Percentiles rank a stretch among this genome's conserved stretches.
phyloP scores from a whole-genome alignment of 331 rosid species.

The Malus hybrid region DNA sequence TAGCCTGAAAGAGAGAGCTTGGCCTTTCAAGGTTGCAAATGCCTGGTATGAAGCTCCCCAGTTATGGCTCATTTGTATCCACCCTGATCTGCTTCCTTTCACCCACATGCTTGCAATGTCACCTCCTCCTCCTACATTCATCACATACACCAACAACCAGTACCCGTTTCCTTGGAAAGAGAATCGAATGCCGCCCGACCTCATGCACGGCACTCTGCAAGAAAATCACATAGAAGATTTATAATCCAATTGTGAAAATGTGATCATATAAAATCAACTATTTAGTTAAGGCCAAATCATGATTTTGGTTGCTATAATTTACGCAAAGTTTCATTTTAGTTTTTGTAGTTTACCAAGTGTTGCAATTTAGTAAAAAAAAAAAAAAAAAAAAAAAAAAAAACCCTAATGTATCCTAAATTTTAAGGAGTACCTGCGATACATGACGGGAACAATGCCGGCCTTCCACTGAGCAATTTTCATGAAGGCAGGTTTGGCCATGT shows the following conservation, averaged over 20 bases:
- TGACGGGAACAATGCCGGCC: conserved; percentile 70
- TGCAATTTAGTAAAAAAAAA: too few species aligned
- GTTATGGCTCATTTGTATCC: conserved; percentile 85
- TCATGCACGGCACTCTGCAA: conserved; percentile 57
- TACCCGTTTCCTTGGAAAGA: conserved; percentile 82
- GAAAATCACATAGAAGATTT: background rate
- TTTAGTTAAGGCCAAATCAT: too few species aligned
- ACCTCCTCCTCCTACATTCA: conserved; percentile 93
- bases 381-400: background rate
- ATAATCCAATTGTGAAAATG: too few species aligned
- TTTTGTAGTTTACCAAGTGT: too few species aligned
- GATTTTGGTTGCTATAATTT: too few species aligned
- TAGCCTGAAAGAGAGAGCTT: conserved; percentile 66
- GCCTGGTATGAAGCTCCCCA: conserved; percentile 98
- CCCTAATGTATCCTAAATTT: background rate
- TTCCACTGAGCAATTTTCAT: conserved; percentile 73
- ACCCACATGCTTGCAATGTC: conserved; percentile 64
- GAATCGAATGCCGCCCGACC: conserved; percentile 59
- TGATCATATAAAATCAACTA: too few species aligned
- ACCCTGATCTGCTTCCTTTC: conserved; percentile 72
- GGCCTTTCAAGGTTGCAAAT: conserved; percentile 67
- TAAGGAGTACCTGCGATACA: conserved; percentile 56
- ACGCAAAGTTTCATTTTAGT: too few species aligned
- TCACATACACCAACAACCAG: conserved; percentile 84
- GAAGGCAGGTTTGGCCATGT: conserved; percentile 89